Evolutionary conservation across 192 early-diverging fungal genomes (phyloP).

Genomic region (Entomortierella beljakovae): DNA sequence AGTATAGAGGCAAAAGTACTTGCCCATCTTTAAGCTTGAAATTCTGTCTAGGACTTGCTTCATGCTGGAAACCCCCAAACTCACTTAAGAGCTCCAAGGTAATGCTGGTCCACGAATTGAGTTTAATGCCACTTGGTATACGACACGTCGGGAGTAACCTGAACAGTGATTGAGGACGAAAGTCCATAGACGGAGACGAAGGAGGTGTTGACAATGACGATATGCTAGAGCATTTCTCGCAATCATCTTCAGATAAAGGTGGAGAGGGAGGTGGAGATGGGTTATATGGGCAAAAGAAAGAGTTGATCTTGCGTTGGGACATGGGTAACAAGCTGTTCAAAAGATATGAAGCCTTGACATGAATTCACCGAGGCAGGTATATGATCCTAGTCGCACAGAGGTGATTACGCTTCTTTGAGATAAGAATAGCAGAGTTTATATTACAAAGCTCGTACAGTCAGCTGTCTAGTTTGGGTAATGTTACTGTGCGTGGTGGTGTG

Average conservation of each 20-base stretch:
- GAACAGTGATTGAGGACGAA: constrained; percentile 1
- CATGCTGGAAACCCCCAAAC: constrained; percentile 9
- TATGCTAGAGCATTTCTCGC: background rate
- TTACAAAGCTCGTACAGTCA: too few species aligned
- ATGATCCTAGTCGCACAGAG: background rate
- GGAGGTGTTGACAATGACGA: constrained; percentile 5
- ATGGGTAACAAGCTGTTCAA: constrained; percentile 6
- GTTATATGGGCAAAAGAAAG: background rate
- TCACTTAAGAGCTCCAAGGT: constrained; percentile 18
- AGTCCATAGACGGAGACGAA: constrained; percentile 16
- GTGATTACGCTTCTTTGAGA: background rate
- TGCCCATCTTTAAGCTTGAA: constrained; percentile 8
- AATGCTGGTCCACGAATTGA: constrained; percentile 8
- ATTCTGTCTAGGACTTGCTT: background rate
- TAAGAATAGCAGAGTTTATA: too few species aligned
- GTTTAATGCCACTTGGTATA: background rate
- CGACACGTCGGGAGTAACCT: constrained; percentile 5
- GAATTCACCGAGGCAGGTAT: background rate
- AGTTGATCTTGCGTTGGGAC: constrained; percentile 2
- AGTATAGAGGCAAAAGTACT: constrained; percentile 16
- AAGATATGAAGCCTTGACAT: background rate
- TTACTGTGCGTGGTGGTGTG: too few species aligned
- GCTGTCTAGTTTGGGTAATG: too few species aligned
- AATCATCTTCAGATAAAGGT: constrained; percentile 4
- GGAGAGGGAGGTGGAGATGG: background rate